Evolutionary conservation across 331 rosid genomes (phyloP).

Genomic region (Cydonia oblonga): DNA sequence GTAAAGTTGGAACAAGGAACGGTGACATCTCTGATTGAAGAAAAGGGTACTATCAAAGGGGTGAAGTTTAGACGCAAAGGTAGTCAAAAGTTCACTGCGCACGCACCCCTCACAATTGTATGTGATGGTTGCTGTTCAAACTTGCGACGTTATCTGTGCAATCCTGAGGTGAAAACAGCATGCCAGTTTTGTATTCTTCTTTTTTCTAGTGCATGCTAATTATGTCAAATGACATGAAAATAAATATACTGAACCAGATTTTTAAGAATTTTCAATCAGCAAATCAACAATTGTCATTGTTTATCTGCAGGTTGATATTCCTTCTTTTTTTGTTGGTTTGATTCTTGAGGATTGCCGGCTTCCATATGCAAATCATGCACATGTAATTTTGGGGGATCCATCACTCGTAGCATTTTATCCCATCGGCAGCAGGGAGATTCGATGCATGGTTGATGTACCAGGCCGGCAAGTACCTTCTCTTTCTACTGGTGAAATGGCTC

Average conservation of each 20-base stretch:
- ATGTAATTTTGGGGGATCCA: conserved; percentile 6
- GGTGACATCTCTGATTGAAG: conserved; percentile 4
- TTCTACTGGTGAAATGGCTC: conserved; percentile 10
- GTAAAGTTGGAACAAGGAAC: conserved; percentile 13
- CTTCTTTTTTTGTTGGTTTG: conserved; percentile 17
- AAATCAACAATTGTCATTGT: background rate
- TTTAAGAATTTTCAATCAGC: background rate
- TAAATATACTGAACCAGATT: background rate
- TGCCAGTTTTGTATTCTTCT: background rate
- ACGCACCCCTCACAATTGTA: conserved; percentile 7
- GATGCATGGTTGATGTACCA: conserved; percentile 6
- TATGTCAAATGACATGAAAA: background rate
- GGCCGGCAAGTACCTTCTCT: conserved; percentile 10
- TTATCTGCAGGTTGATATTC: conserved; percentile 3
- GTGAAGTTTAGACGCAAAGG: background rate
- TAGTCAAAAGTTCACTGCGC: background rate
- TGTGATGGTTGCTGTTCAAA: conserved; percentile 15
- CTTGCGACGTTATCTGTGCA: background rate
- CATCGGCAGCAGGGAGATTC: conserved; percentile 8
- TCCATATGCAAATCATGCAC: conserved; percentile 3
- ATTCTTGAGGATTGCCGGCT: conserved; percentile 13
- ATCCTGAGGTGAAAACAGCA: background rate
- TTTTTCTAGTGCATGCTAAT: background rate
- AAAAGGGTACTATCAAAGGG: conserved; percentile 9
- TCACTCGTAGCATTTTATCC: conserved; percentile 6